Conservation (phyloP, 2,329 filamentous ascomycete genomes). For the Xylariaceae sp. region DNA sequence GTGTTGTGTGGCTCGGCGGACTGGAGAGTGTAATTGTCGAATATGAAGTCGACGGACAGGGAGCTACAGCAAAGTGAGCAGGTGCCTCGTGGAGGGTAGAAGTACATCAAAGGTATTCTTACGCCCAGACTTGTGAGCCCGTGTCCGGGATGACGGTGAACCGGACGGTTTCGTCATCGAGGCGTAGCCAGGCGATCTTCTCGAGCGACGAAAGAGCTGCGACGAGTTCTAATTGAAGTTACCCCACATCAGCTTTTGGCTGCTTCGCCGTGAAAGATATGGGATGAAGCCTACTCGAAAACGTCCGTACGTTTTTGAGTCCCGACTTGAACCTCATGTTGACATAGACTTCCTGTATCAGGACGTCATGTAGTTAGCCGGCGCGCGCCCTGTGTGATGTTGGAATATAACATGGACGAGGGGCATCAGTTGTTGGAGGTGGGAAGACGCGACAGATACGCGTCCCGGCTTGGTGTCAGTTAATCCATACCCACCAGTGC, state of each 20-base stretch:
- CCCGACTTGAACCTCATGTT: constrained; percentile 63
- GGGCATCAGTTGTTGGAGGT: too few species aligned
- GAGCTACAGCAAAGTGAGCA: constrained; percentile 38
- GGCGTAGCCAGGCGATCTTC: constrained; percentile 85
- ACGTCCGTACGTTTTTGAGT: constrained; percentile 64
- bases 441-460: too few species aligned
- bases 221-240: constrained; percentile 52
- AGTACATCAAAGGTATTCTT: constrained; percentile 38
- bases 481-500: too few species aligned
- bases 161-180: constrained; percentile 82
- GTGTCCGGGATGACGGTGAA: constrained; percentile 96
- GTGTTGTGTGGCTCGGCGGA: constrained; percentile 80
- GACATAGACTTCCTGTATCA: background rate
- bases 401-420: too few species aligned
- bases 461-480: too few species aligned
- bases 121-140: constrained; percentile 96
- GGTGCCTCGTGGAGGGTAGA: constrained; percentile 18
- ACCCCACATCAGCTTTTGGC: constrained; percentile 9
- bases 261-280: background rate
- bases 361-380: too few species aligned
- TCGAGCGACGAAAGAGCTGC: constrained; percentile 65
- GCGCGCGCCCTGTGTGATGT: too few species aligned
- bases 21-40: constrained; percentile 80
- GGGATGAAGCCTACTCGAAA: constrained; percentile 50
- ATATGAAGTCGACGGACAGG: constrained; percentile 75